Base-by-base conservation (phyloP, 345 rosid genomes). In the Populus ilicifolia region DNA sequence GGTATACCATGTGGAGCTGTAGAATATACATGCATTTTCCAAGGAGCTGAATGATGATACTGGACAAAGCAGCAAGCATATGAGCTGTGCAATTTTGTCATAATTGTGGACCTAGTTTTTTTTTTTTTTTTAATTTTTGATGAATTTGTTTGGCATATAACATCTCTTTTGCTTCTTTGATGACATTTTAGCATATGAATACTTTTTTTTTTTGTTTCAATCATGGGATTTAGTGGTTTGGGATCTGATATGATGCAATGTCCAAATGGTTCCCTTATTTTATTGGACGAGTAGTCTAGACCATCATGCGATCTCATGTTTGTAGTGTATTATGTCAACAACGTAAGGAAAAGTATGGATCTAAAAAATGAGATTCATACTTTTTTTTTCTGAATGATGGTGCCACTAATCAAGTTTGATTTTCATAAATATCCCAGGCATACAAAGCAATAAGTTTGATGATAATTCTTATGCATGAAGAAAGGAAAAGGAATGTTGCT, bases 261-360 rank as follows among this genome's bases (percentile, higher is more conserved):
- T 67, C 50, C 61, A 66, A 46, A 35, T 52, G 13, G 39, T 67
- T 75, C 65, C 64, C 9, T 52, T 48, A 72, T 50, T 67, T 59
- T 13, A 73, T 59, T 62, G 46, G 12, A 18, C 14, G 13, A 2
- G 6, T 29, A 39, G 27, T 30, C 21, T 16, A 23, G 11, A n/a
- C 17, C 36, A 38, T 12, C 75, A 10, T 52, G 48, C 12, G 20
- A 35, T 35, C 5, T 59, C 44, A 6, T 72, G 18, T 72, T 13
- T 54, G 17, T 29, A 25, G 25, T 41, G 71, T n/a, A 65, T 33
- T 0, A 14, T 9, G 18, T n/a, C 71, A 33, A 56, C 13, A 11
- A 12, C 5, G 6, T 13, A 5, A 21, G 18, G 27, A 23, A 33
- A 56, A n/a, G 30, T 33, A 33, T 72, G 2, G 14, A 52, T n/a